A percentile compares a stretch with the other conserved stretches of the same genome.
These are phyloP conservation scores for Coemansia pectinata DNA, from an alignment of 192 early-diverging fungal genomes.

Conservation along the genomic window DNA sequence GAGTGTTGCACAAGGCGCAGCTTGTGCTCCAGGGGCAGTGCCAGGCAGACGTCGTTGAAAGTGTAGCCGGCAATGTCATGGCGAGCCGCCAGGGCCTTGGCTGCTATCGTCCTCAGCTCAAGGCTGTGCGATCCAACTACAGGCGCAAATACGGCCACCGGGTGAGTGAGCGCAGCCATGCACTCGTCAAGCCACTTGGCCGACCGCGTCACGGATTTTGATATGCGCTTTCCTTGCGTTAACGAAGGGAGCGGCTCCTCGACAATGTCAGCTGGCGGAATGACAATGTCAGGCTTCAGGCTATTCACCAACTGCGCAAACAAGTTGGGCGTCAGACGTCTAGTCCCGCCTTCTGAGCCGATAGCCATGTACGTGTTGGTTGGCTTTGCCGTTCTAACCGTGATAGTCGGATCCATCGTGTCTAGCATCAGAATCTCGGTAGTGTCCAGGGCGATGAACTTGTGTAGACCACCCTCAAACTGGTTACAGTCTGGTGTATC, in stretches of 20 bases:
- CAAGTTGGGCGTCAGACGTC: constrained; percentile 27
- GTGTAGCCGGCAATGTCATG: constrained; percentile 31
- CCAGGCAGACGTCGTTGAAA: constrained; percentile 41
- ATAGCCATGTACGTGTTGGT: constrained; percentile 45
- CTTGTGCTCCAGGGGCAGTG: constrained; percentile 28
- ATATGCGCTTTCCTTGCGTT: constrained; percentile 45
- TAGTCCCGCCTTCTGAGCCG: constrained; percentile 39
- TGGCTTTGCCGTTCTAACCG: constrained; percentile 18
- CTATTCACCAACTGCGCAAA: constrained; percentile 33
- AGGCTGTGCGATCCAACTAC: constrained; percentile 46
- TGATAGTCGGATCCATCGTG: constrained; percentile 36
- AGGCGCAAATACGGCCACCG: constrained; percentile 44
- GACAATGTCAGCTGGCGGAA: constrained; percentile 48
- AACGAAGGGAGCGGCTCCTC: constrained; percentile 40
- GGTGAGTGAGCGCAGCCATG: constrained; percentile 11
- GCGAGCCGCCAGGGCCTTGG: constrained; percentile 18
- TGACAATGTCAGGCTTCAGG: constrained; percentile 38
- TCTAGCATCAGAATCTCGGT: constrained; percentile 39
- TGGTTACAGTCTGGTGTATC: constrained; percentile 7
- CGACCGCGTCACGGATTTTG: constrained; percentile 49
- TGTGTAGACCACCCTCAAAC: constrained; percentile 22
- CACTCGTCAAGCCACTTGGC: constrained; percentile 51
- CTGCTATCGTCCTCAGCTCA: constrained; percentile 37
- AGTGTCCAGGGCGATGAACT: constrained; percentile 24
- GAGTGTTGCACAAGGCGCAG: constrained; percentile 37